Base-by-base conservation (phyloP, 208 protist genomes). In the Trichomonas gallinae region DNA sequence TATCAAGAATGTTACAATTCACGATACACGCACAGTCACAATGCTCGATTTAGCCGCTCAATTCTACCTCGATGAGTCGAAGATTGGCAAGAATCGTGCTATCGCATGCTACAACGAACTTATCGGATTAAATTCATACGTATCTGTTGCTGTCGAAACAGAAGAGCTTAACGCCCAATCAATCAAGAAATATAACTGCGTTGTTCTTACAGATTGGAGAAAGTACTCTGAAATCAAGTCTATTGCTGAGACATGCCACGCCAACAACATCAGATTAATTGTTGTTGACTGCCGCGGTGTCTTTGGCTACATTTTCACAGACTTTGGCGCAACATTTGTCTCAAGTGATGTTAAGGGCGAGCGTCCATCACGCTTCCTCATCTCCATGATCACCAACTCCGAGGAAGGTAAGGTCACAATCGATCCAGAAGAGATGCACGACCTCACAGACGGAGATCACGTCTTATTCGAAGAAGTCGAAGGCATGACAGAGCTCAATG, bases 121-220 rank as follows among this genome's bases (percentile, higher is more conserved):
- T 15, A 96, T 97, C 34, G 98, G 99, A 96, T 98, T 99, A 51
- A 99, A 99, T 97, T 87, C 87, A 6, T 98, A 98, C 93, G 98
- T 98, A 36, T n/a, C 49, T 0, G 97, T 98, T 48, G 15, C 21
- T 15, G 26, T 97, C n/a, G 72, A 72, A n/a, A 63, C 85, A 51
- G 97, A 48, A 13, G 81, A 82, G 49, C 63, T 96, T 44, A 96
- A 34, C 21, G 2, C 72, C 13, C 45, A 93, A 36, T 93, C 96
- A 96, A 96, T 96, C 38, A 36, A 82, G 46, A 44, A 38, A n/a
- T 85, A 46, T 46, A 63, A 48, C 51, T 82, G 72, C 34, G 63
- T 89, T 40, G 44, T 96, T 38, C 15, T 96, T n/a, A 81, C 46
- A 21, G 49, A 96, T 8, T 34, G 38, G 46, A 38, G 42, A 44